Conservation (phyloP, 805 yeast species). For the Diddensiella caesifluorescens region DNA sequence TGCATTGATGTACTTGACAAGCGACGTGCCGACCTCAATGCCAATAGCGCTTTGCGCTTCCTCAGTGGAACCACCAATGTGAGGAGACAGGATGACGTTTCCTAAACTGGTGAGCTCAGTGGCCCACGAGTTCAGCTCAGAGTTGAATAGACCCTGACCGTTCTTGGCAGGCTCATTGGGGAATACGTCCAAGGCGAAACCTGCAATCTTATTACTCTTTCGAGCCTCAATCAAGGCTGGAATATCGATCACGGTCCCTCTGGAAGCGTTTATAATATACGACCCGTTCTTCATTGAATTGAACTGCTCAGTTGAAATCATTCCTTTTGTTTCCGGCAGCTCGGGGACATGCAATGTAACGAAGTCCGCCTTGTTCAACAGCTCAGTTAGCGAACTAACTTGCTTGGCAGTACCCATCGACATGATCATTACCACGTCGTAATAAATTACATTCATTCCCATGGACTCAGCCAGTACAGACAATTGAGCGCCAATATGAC, state of each 20-base stretch:
- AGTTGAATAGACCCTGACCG: constrained; percentile 73
- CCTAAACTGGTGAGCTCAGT: constrained; percentile 74
- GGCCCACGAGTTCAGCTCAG: constrained; percentile 75
- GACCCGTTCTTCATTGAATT: constrained; percentile 96
- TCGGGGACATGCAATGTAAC: constrained; percentile 94
- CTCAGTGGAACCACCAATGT: constrained; percentile 98
- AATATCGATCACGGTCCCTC: constrained; percentile 97
- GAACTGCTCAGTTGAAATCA: constrained; percentile 85
- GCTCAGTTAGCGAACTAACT: constrained; percentile 76
- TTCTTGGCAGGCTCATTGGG: constrained; percentile 97
- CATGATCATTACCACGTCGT: constrained; percentile 91
- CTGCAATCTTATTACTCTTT: constrained; percentile 90
- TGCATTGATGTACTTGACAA: constrained; percentile 89
- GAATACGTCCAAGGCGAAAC: constrained; percentile 94
- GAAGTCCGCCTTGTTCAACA: constrained; percentile 77
- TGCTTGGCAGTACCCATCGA: constrained; percentile 95
- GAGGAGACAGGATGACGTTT: constrained; percentile 92
- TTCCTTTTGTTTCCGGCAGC: constrained; percentile 82
- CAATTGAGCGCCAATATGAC: constrained; percentile 96
- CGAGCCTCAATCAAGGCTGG: constrained; percentile 89
- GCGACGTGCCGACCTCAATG: constrained; percentile 82
- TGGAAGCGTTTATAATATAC: constrained; percentile 89
- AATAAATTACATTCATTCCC: constrained; percentile 95
- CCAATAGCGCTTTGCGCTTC: constrained; percentile 99
- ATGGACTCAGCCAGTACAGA: constrained; percentile 94